Evolutionary conservation across 2,329 filamentous ascomycete species (phyloP).

Genomic region (Ceratocystis diversiconidia): DNA sequence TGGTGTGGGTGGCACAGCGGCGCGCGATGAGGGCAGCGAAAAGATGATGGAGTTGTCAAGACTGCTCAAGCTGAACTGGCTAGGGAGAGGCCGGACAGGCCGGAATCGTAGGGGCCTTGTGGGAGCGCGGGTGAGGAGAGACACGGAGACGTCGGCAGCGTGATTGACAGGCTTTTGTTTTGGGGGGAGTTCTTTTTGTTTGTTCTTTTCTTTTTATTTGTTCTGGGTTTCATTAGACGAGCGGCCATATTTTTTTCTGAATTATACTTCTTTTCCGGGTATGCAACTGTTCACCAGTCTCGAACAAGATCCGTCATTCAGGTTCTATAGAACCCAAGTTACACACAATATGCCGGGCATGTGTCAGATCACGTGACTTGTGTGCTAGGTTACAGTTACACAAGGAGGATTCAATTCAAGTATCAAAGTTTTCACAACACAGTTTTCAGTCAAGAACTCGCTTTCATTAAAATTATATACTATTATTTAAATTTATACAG

Average conservation of each 20-base stretch:
- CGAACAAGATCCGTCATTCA: too few relatives aligned
- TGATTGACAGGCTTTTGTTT: neutral
- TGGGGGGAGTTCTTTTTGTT: neutral
- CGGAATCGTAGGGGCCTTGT: conserved; percentile 83
- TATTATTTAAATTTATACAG: neutral
- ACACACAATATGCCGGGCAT: too few relatives aligned
- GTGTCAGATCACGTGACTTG: too few relatives aligned
- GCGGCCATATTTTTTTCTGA: neutral
- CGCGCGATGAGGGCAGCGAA: conserved; percentile 55
- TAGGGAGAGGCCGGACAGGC: conserved; percentile 77
- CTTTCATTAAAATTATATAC: too few relatives aligned
- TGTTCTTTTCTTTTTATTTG: neutral
- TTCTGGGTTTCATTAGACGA: neutral
- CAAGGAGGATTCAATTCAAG: too few relatives aligned
- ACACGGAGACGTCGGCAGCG: conserved; percentile 23
- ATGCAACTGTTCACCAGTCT: neutral
- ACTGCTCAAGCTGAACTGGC: conserved; percentile 91
- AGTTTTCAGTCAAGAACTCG: too few relatives aligned
- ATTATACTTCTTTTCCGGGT: neutral
- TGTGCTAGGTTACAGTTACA: too few relatives aligned
- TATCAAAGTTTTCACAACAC: too few relatives aligned
- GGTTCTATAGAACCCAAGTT: too few relatives aligned
- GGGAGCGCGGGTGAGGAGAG: conserved; percentile 44
- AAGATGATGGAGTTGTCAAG: conserved; percentile 74
- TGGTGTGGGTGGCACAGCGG: conserved; percentile 31